A percentile compares a stretch with the other conserved stretches of the same genome.
Evolutionary conservation across 225 moss, liverwort and hornwort species (phyloP).

Genomic region (Thuidium tamariscinum): DNA sequence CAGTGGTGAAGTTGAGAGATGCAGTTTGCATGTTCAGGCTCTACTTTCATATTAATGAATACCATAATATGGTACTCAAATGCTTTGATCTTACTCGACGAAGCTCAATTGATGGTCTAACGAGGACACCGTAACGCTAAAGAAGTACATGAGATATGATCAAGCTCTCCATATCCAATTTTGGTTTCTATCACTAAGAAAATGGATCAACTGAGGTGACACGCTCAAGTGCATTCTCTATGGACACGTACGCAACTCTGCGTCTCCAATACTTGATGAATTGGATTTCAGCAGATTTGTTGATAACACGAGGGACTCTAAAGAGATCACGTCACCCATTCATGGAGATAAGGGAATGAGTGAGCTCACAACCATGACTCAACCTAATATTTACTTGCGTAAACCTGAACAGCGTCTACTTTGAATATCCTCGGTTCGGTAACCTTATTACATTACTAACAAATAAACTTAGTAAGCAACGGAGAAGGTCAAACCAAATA

Average conservation of each 20-base stretch:
- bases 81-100: too few relatives aligned
- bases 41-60: neutral
- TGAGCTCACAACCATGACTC: neutral
- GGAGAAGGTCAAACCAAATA: neutral
- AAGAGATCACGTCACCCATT: neutral
- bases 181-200: neutral
- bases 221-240: neutral
- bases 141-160: neutral
- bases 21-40: neutral
- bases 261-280: neutral
- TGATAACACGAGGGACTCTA: too few relatives aligned
- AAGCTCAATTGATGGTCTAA: neutral
- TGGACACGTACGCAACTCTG: neutral
- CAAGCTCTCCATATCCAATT: neutral
- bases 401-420: neutral
- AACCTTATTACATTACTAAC: neutral
- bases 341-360: neutral
- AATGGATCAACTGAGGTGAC: neutral
- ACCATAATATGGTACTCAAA: neutral
- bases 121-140: neutral
- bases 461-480: neutral
- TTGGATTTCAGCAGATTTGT: neutral
- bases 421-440: neutral
- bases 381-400: neutral
- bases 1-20: neutral